A percentile compares a stretch with the other conserved stretches of the same genome.
phyloP scores from a whole-genome alignment of 345 rosid genomes.

The Citrus cavaleriei region DNA sequence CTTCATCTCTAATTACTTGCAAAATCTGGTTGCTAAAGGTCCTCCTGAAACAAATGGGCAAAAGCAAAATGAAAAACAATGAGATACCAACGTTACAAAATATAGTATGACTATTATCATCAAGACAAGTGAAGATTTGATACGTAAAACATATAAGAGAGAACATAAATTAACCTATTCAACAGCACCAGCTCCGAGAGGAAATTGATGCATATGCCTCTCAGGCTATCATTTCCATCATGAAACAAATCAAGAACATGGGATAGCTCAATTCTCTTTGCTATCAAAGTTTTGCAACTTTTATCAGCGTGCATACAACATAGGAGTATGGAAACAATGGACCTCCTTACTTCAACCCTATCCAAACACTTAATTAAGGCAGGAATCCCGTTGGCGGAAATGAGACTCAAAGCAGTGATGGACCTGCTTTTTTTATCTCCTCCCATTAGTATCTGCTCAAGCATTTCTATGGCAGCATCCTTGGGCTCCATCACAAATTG shows the following conservation, averaged over 20 bases:
- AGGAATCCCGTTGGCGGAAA: slow-evolving; percentile 50
- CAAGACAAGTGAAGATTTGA: background rate
- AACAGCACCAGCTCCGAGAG: slow-evolving; percentile 47
- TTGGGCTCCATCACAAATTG: slow-evolving; percentile 45
- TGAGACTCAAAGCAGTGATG: slow-evolving; percentile 35
- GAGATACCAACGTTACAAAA: background rate
- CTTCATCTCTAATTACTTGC: slow-evolving; percentile 55
- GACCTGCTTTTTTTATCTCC: slow-evolving; percentile 45
- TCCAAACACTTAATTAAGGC: slow-evolving; percentile 47
- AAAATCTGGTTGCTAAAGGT: slow-evolving; percentile 46
- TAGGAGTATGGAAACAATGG: slow-evolving; percentile 42
- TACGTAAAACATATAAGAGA: background rate
- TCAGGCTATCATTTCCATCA: slow-evolving; percentile 45
- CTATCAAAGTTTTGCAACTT: slow-evolving; percentile 45
- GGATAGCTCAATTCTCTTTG: slow-evolving; percentile 39
- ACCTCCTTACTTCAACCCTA: slow-evolving; percentile 41
- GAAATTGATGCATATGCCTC: slow-evolving; percentile 54
- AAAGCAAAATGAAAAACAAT: background rate
- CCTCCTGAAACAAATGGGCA: slow-evolving; percentile 34
- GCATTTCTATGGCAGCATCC: slow-evolving; percentile 52
- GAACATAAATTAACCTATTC: slow-evolving; percentile 40
- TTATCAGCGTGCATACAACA: slow-evolving; percentile 56
- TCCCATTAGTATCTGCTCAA: slow-evolving; percentile 55
- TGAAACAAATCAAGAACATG: slow-evolving; percentile 58
- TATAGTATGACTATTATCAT: background rate